phyloP scores from a whole-genome alignment of 2,329 filamentous ascomycete genomes.

The Aspergillus tubingensis region DNA sequence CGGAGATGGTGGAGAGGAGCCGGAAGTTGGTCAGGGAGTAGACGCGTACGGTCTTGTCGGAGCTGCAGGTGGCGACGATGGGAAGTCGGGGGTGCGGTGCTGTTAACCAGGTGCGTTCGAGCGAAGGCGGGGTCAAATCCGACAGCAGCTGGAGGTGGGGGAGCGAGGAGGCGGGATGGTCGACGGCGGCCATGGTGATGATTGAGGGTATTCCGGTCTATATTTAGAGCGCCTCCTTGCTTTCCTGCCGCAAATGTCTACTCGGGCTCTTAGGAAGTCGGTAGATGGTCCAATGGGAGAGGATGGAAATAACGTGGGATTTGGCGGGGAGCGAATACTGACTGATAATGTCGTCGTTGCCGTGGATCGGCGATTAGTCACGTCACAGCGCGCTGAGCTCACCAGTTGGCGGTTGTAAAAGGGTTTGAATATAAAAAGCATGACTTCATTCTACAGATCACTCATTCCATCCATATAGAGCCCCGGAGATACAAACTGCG shows the following conservation, averaged over 20 bases:
- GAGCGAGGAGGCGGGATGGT: not conserved
- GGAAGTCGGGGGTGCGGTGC: slow-evolving; percentile 83
- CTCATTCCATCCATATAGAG: too few species aligned
- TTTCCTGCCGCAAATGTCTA: not conserved
- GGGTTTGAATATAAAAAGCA: too few species aligned
- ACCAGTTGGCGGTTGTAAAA: too few species aligned
- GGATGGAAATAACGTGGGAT: not conserved
- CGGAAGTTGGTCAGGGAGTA: slow-evolving; percentile 83
- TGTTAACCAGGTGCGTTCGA: slow-evolving; percentile 77
- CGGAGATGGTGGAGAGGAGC: slow-evolving; percentile 75
- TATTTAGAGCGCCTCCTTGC: not conserved
- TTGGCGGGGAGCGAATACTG: not conserved
- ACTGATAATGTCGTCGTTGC: not conserved
- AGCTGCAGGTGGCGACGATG: slow-evolving; percentile 83
- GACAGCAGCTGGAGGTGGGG: slow-evolving; percentile 47
- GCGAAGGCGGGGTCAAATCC: slow-evolving; percentile 55
- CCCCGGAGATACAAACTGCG: not conserved
- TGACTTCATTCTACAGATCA: too few species aligned
- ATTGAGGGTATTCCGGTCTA: not conserved
- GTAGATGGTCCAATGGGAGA: too few species aligned
- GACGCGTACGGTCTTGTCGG: slow-evolving; percentile 81
- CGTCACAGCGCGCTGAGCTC: too few species aligned
- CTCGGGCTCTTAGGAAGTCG: not conserved
- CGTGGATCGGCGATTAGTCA: not conserved
- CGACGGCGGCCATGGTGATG: slow-evolving; percentile 3